phyloP scores from a whole-genome alignment of 2,329 filamentous ascomycete genomes.

The Claviceps sp. region DNA sequence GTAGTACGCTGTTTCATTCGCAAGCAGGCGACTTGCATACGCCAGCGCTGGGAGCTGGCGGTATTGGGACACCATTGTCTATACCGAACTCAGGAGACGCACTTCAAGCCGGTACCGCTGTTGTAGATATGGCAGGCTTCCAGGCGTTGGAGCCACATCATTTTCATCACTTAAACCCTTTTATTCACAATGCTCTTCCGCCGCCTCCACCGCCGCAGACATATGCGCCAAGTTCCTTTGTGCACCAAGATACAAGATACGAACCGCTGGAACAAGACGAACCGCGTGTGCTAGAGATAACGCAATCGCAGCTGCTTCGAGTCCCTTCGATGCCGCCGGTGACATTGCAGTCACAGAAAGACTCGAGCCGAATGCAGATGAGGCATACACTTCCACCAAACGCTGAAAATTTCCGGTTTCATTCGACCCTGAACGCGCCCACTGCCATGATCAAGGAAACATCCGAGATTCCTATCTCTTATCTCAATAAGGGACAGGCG shows the following conservation, averaged over 20 bases:
- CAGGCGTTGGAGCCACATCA: constrained; percentile 47
- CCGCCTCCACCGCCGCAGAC: constrained; percentile 37
- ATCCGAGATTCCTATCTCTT: constrained; percentile 92
- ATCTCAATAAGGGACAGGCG: constrained; percentile 93
- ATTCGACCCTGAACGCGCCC: constrained; percentile 79
- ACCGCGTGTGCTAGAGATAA: constrained; percentile 46
- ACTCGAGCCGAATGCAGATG: constrained; percentile 32
- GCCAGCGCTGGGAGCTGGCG: constrained; percentile 59
- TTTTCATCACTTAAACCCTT: constrained; percentile 57
- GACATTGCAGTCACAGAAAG: constrained; percentile 27
- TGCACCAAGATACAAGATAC: constrained; percentile 68
- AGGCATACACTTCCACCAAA: constrained; percentile 34
- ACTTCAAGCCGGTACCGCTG: constrained; percentile 44
- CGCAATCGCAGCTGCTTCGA: constrained; percentile 34
- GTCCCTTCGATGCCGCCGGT: constrained; percentile 39
- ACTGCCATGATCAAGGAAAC: constrained; percentile 89
- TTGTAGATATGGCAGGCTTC: constrained; percentile 57
- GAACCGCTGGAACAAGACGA: constrained; percentile 67
- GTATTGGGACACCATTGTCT: constrained; percentile 69
- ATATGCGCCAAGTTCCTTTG: constrained; percentile 68
- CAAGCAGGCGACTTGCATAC: constrained; percentile 83
- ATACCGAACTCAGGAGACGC: constrained; percentile 56
- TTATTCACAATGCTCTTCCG: constrained; percentile 46
- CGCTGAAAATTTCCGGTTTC: constrained; percentile 72
- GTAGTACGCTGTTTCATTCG: constrained; percentile 66